These are phyloP conservation scores for Pseudogymnoascus sp. DNA, from an alignment of 2,329 filamentous ascomycete species.

Conservation along the genomic window DNA sequence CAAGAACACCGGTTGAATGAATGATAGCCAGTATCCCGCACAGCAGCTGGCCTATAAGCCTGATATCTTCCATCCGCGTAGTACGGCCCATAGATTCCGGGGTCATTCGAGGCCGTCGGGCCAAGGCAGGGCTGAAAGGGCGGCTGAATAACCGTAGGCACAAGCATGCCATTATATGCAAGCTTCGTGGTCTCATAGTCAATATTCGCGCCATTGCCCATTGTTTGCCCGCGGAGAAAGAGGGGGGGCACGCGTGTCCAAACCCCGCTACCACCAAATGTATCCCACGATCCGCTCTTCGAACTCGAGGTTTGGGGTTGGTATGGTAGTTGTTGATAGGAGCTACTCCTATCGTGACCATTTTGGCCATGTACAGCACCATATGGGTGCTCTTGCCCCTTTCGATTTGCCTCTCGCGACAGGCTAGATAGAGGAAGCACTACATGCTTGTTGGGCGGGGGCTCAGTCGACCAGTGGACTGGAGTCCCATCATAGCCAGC, in stretches of 20 bases:
- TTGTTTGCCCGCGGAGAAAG: slow-evolving; percentile 1
- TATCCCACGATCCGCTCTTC: not conserved
- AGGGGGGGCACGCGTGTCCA: slow-evolving; percentile 2
- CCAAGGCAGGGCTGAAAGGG: slow-evolving; percentile 48
- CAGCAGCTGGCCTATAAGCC: slow-evolving; percentile 48
- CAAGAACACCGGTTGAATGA: slow-evolving; percentile 6
- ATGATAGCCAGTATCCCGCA: slow-evolving; percentile 41
- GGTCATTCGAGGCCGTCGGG: slow-evolving; percentile 48
- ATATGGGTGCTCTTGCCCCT: not conserved
- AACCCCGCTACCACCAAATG: not conserved
- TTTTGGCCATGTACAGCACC: not conserved
- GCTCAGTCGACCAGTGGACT: slow-evolving; percentile 61
- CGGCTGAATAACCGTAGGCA: slow-evolving; percentile 52
- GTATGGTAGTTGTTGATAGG: slow-evolving; percentile 1
- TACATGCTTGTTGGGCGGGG: slow-evolving; percentile 75
- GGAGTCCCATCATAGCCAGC: slow-evolving; percentile 84
- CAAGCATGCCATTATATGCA: slow-evolving; percentile 35
- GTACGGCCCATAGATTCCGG: slow-evolving; percentile 51
- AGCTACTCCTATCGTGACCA: not conserved
- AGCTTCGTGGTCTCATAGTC: slow-evolving; percentile 16
- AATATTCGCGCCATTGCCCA: not conserved
- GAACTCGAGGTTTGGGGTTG: not conserved
- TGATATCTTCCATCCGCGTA: slow-evolving; percentile 51
- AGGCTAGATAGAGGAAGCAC: slow-evolving; percentile 51
- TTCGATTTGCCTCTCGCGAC: not conserved